Conservation (phyloP, 2,329 filamentous ascomycete species). For the Pseudogymnoascus sp. region DNA sequence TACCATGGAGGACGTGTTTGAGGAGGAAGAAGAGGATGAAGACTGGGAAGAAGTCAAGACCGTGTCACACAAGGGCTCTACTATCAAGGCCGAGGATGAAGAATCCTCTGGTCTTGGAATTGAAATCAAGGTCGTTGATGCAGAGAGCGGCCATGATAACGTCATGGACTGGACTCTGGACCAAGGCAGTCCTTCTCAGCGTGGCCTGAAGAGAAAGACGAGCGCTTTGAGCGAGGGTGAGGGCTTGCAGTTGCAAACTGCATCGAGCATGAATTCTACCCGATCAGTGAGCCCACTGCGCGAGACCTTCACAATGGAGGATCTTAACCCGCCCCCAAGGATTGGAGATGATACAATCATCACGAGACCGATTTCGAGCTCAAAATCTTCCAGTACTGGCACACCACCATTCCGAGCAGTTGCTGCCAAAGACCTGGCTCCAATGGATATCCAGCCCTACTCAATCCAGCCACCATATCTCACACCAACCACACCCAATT, state of each 20-base stretch:
- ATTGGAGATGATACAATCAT: slow-evolving; percentile 4
- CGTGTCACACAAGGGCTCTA: slow-evolving; percentile 27
- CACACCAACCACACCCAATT: slow-evolving; percentile 57
- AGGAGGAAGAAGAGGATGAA: slow-evolving; percentile 68
- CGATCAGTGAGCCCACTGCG: slow-evolving; percentile 43
- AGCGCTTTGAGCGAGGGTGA: slow-evolving; percentile 40
- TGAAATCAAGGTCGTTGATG: slow-evolving; percentile 39
- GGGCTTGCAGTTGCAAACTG: slow-evolving; percentile 23
- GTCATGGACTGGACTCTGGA: slow-evolving; percentile 34
- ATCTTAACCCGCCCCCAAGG: slow-evolving; percentile 27
- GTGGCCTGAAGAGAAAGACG: slow-evolving; percentile 34
- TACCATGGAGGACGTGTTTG: slow-evolving; percentile 79
- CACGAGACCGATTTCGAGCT: slow-evolving; percentile 24
- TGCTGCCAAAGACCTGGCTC: slow-evolving; percentile 35
- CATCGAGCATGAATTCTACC: slow-evolving; percentile 38
- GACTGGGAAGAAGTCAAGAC: slow-evolving; percentile 32
- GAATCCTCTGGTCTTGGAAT: slow-evolving; percentile 30
- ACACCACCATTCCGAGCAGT: slow-evolving; percentile 25
- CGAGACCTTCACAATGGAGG: slow-evolving; percentile 38
- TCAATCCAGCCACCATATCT: slow-evolving; percentile 34
- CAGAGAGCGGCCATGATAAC: slow-evolving; percentile 30
- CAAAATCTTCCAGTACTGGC: slow-evolving; percentile 28
- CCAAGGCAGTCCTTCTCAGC: slow-evolving; percentile 23
- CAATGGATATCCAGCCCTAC: slow-evolving; percentile 39
- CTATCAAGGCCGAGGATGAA: slow-evolving; percentile 31